Evolutionary conservation across 768 basidiomycete genomes (phyloP).

Genomic region (Plicaturopsis crispa): DNA sequence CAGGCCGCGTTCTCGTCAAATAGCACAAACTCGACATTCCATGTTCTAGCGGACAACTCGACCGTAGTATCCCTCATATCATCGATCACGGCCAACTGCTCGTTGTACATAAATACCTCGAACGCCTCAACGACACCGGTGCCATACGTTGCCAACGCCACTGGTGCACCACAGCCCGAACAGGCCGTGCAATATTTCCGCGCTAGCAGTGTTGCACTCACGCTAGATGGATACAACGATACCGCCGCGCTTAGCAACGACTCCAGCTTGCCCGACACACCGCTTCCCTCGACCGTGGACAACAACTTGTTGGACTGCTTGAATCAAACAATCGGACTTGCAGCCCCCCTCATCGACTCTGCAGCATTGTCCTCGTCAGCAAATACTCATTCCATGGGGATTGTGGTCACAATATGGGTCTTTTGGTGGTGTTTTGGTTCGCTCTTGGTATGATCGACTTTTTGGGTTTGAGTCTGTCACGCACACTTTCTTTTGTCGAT

Average conservation of each 20-base stretch:
- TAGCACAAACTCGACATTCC: slow-evolving; percentile 19
- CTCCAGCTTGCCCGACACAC: slow-evolving; percentile 22
- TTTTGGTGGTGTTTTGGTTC: too few relatives aligned
- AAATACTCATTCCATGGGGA: too few relatives aligned
- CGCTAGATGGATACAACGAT: slow-evolving; percentile 55
- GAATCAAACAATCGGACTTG: slow-evolving; percentile 42
- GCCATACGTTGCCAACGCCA: slow-evolving; percentile 20
- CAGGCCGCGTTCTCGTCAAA: slow-evolving; percentile 21
- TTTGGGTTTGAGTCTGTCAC: too few relatives aligned
- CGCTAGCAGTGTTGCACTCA: slow-evolving; percentile 44
- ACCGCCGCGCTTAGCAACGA: slow-evolving; percentile 32
- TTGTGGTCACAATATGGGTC: too few relatives aligned
- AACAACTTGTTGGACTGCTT: slow-evolving; percentile 35
- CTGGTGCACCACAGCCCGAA: slow-evolving; percentile 28
- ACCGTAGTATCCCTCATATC: slow-evolving; percentile 22
- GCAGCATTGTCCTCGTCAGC: too few relatives aligned
- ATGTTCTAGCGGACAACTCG: slow-evolving; percentile 25
- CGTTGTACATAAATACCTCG: slow-evolving; percentile 22
- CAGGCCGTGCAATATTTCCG: slow-evolving; percentile 55
- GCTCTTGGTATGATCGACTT: too few relatives aligned
- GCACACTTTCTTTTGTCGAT: too few relatives aligned
- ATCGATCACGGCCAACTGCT: slow-evolving; percentile 24
- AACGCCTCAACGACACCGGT: slow-evolving; percentile 21
- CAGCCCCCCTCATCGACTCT: slow-evolving; percentile 30
- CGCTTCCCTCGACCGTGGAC: slow-evolving; percentile 36